Evolutionary conservation across 2,329 filamentous ascomycete genomes (phyloP), one percentile per base, ranked within the genome.

Genomic region (Fusarium hainanense): DNA sequence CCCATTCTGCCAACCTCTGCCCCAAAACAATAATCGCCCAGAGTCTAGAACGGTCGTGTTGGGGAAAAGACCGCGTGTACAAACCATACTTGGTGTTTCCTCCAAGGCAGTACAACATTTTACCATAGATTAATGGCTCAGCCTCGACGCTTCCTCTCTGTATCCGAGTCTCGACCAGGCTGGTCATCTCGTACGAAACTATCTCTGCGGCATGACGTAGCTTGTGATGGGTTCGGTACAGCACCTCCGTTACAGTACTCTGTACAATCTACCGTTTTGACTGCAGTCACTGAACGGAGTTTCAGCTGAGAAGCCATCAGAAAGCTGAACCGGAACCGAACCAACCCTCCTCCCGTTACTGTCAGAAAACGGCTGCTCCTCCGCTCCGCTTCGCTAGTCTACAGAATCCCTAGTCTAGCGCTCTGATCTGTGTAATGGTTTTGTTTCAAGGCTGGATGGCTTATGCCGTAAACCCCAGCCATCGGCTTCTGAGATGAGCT

Each of bases 191-290:
- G 21, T 23, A 56, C 61, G 34, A 51, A 43, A 56, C 52, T 46
- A 47, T 43, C 44, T 8, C 30, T 59, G 63, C 71, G 61, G 49
- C 43, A 74, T 74, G 71, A 74, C 71, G 71, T 74, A 71, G 63
- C n/a, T 37, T 34, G 37, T 51, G 47, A 50, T 48, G 62, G 54
- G 48, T 42, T 56, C 50, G 42, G 34, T 44, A 58, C 9, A 37
- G 10, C 18, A 37, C 12, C 18, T 41, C 58, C 61, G 34, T 37
- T 37, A 37, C 44, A 34, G 40, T 62, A 28, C 28, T 30, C 28
- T 30, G 12, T 13, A 30, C 10, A 23, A 37, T 25, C 13, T 14
- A 70, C 66, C 58, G 67, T 69, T 69, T 25, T 27, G n/a, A 14
- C 32, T 37, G 54, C 21, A 54, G 30, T 27, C 16, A 40, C 20